phyloP scores from a whole-genome alignment of 2,329 filamentous ascomycete genomes.

The Rutstroemia sp. region DNA sequence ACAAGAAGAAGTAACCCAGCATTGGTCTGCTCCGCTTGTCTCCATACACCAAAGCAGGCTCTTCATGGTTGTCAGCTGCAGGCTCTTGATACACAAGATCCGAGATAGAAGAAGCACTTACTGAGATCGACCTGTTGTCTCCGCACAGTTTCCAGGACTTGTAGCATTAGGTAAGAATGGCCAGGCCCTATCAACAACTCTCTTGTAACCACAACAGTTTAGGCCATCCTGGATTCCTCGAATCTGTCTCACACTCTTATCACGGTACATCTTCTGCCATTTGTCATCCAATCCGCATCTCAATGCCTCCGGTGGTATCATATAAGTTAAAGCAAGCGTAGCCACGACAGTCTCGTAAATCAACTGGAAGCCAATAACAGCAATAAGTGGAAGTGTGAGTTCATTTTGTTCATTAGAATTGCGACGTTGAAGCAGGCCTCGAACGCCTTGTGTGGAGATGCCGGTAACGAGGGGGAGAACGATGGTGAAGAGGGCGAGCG shows the following conservation, averaged over 20 bases:
- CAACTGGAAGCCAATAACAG: slow-evolving; percentile 26
- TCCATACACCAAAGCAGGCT: slow-evolving; percentile 50
- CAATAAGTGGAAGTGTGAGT: slow-evolving; percentile 24
- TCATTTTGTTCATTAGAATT: slow-evolving; percentile 19
- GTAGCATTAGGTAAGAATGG: slow-evolving; percentile 41
- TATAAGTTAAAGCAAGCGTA: slow-evolving; percentile 26
- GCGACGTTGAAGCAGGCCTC: slow-evolving; percentile 17
- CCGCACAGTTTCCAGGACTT: slow-evolving; percentile 7
- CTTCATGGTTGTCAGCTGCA: background rate
- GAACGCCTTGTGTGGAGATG: slow-evolving; percentile 21
- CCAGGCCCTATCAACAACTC: slow-evolving; percentile 51
- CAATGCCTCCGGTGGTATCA: slow-evolving; percentile 22
- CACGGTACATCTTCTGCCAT: slow-evolving; percentile 48
- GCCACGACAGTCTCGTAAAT: slow-evolving; percentile 28
- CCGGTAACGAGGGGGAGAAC: slow-evolving; percentile 26
- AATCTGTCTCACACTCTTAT: slow-evolving; percentile 44
- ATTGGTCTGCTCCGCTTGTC: slow-evolving; percentile 42
- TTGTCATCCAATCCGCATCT: slow-evolving; percentile 47
- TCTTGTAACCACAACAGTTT: slow-evolving; percentile 58
- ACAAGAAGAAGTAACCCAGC: slow-evolving; percentile 49
- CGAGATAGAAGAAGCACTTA: background rate
- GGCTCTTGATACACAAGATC: background rate
- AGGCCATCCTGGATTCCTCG: slow-evolving; percentile 57
- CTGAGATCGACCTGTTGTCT: slow-evolving; percentile 8
- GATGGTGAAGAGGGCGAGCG: slow-evolving; percentile 24